Evolutionary conservation across 345 rosid species (phyloP).

Genomic region (Heritiera littoralis): DNA sequence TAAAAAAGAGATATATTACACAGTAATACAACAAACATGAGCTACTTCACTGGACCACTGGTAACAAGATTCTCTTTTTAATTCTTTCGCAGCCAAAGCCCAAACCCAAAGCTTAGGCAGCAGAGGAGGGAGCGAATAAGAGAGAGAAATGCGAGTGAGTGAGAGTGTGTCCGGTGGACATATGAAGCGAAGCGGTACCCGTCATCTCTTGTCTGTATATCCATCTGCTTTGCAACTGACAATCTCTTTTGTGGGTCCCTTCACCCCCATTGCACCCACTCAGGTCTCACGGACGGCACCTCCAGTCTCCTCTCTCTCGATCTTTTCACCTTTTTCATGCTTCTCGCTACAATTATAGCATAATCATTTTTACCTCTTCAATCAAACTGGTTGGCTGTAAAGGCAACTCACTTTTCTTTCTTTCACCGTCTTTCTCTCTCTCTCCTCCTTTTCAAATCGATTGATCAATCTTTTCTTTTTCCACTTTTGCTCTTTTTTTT

Average conservation of each 20-base stretch:
- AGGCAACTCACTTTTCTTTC: slow-evolving; percentile 11
- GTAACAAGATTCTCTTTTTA: not conserved
- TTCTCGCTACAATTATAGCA: slow-evolving; percentile 4
- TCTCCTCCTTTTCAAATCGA: not conserved
- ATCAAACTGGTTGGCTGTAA: slow-evolving; percentile 13
- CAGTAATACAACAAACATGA: too few relatives aligned
- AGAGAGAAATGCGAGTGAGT: slow-evolving; percentile 26
- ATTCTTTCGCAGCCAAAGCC: too few relatives aligned
- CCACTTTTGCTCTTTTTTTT: not conserved
- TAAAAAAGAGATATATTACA: too few relatives aligned
- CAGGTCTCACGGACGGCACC: slow-evolving; percentile 13
- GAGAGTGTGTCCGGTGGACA: slow-evolving; percentile 15
- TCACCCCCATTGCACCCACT: not conserved
- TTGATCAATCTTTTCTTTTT: not conserved
- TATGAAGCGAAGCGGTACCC: slow-evolving; percentile 27
- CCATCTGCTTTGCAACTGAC: not conserved
- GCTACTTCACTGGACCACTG: not conserved
- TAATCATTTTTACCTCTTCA: slow-evolving; percentile 11
- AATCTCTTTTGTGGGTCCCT: slow-evolving; percentile 29
- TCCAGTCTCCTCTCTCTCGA: not conserved
- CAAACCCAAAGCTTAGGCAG: not conserved
- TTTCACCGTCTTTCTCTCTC: too few relatives aligned
- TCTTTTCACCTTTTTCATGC: not conserved
- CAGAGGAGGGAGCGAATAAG: slow-evolving; percentile 20
- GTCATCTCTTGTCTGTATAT: slow-evolving; percentile 37